Evolutionary conservation across 1,284 basidiomycete genomes (phyloP), one percentile per base, ranked within the genome.

Genomic region (Leccinum holopus): DNA sequence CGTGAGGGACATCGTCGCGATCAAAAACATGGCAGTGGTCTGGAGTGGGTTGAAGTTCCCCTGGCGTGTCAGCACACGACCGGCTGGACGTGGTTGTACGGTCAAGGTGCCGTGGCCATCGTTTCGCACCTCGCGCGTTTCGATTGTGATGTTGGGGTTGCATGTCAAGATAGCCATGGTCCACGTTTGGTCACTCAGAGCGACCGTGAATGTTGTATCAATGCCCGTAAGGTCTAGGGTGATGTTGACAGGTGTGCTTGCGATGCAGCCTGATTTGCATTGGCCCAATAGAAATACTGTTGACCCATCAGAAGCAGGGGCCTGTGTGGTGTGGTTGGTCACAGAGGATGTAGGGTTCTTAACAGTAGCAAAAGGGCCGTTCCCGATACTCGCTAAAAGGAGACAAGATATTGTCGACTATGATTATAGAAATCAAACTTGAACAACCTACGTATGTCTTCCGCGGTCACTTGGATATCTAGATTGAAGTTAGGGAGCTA

Each of bases 101-200:
- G 5, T 56, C 2, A 75, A 8, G 3, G 60, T 1, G 1, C 71
- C 69, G 8, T 61, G 56, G 8, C 70, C 69, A 10, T 66, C 55
- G 32, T 55, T 73, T 32, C 73, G 66, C 21, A 72, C 68, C 51
- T 74, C 70, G 16, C 72, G 69, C 1, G 72, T 74, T 61, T 72
- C 65, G 16, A 75, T 65, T 3, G 49, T 61, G n/a, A 64, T 44
- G 35, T 74, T 74, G 25, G 72, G 71, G 7, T 54, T 14, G 49
- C 73, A 72, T 0, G 54, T 52, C 47, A 72, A 37, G 41, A 74
- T 53, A 3, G 69, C 71, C 37, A 75, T 25, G 11, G 64, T 41
- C 63, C 65, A 72, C 3, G 65, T 61, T 37, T 64, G 57, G 52
- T 73, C 63, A 7, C 52, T 63, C n/a, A 61, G 41, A 3, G 57